Evolutionary conservation across 352 stramenopile genomes (phyloP), one percentile per base, ranked within the genome.

Genomic region (Thalassiosira mediterranea): DNA sequence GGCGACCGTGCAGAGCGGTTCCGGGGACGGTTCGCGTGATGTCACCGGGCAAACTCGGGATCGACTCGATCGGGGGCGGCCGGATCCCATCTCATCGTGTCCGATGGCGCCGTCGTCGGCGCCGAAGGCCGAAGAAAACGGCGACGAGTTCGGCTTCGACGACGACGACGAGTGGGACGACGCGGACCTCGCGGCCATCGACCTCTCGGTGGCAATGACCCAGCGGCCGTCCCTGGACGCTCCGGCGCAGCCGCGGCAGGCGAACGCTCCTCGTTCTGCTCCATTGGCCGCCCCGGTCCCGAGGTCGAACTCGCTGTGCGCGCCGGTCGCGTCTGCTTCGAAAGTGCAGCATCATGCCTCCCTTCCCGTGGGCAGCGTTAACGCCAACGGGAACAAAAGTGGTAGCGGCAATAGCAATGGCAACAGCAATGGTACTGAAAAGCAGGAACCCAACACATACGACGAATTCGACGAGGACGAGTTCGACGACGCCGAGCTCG

Each of bases 401-500:
- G 44, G 13, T 52, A 23, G 4, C 23, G 40, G 23, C 8, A 49
- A 13, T 10, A 49, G 0, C 0, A 49, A 10, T 15, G 23, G 8
- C 8, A 25, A 44, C 17, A 8, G 28, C 0, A 49, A 10, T n/a
- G 8, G 4, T 49, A 10, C 23, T 49, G 3, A 11, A 49, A 19
- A 49, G 3, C n/a, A 49, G n/a, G 47, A 4, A 56, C 15, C 47
- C 10, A 21, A 25, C 47, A 29, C 4, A 17, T 5, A 56, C 15
- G 28, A 56, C 28, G 17, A 23, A 19, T 21, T 29, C 23, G 26
- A 21, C 17, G 28, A 46, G 31, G 11, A 23, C 13, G 52, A 61
- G 23, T 15, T 61, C 3, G 52, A 61, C 34, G 51, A 79, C 31
- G 60, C 72, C 15, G 66, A 72, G n/a, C 61, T 74, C 38, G 66